Evolutionary conservation across 805 yeast genomes (phyloP).

Genomic region (Wickerhamiella kurtzmanii): DNA sequence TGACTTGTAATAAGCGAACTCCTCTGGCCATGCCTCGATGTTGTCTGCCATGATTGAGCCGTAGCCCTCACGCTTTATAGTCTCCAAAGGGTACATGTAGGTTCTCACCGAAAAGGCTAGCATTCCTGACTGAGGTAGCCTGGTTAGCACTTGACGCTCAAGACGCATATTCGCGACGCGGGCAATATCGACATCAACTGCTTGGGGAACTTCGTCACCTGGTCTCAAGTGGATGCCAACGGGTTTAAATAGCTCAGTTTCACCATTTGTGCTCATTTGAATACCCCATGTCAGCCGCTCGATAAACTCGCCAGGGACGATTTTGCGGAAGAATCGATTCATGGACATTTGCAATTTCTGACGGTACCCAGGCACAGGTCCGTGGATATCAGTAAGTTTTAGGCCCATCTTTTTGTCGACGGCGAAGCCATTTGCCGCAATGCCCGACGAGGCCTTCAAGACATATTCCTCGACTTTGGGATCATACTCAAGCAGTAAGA

Average conservation of each 20-base stretch:
- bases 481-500: slow-evolving; percentile 42
- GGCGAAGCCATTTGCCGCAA: slow-evolving; percentile 64
- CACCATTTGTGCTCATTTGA: slow-evolving; percentile 28
- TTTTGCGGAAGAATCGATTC: slow-evolving; percentile 50
- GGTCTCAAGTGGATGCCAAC: slow-evolving; percentile 5
- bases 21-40: slow-evolving; percentile 47
- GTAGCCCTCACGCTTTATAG: slow-evolving; percentile 34
- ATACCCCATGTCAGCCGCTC: slow-evolving; percentile 59
- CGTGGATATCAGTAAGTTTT: slow-evolving; percentile 49
- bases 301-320: slow-evolving; percentile 42
- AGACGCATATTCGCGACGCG: slow-evolving; percentile 39
- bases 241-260: slow-evolving; percentile 5
- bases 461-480: slow-evolving; percentile 28
- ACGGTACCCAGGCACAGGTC: slow-evolving; percentile 58
- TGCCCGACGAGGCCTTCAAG: slow-evolving; percentile 42
- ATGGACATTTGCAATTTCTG: slow-evolving; percentile 45
- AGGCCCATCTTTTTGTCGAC: slow-evolving; percentile 41
- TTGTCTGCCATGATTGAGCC: slow-evolving; percentile 47
- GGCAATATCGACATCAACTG: slow-evolving; percentile 25
- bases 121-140: slow-evolving; percentile 36
- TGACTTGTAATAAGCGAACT: slow-evolving; percentile 47
- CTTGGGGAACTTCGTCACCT: slow-evolving; percentile 16
- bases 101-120: slow-evolving; percentile 44
- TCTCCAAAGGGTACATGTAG: slow-evolving; percentile 39
- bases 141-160: slow-evolving; percentile 46